A percentile compares a stretch with the other conserved stretches of the same genome.
Evolutionary conservation across 257 asterid genomes (phyloP).

Genomic region (Lantana camara): DNA sequence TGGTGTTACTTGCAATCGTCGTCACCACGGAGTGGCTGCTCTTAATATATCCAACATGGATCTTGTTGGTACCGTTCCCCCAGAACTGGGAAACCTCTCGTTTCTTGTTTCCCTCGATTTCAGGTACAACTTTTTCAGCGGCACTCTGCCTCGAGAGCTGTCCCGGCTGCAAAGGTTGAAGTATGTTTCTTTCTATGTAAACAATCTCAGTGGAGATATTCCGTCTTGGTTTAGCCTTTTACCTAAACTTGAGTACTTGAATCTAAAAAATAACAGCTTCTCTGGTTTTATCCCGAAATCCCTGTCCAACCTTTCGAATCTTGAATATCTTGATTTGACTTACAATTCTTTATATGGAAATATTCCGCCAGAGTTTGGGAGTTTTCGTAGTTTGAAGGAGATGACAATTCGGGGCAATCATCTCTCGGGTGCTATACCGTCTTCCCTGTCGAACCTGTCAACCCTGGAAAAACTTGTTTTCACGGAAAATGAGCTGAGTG

Average conservation of each 20-base stretch:
- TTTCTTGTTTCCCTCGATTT: constrained; percentile 20
- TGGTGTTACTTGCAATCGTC: constrained; percentile 36
- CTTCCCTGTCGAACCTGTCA: constrained; percentile 13
- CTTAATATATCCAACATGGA: constrained; percentile 22
- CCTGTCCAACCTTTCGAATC: not conserved
- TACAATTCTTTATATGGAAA: constrained; percentile 28
- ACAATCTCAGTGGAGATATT: no score
- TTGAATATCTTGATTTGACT: constrained; percentile 4
- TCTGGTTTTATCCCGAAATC: constrained; percentile 4
- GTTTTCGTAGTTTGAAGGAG: constrained; percentile 18
- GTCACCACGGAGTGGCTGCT: constrained; percentile 20
- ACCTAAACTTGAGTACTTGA: no score
- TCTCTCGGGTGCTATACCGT: constrained; percentile 32
- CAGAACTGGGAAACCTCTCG: constrained; percentile 24
- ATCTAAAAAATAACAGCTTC: constrained; percentile 24
- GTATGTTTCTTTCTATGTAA: no score
- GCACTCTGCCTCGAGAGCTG: constrained; percentile 20
- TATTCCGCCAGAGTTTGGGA: constrained; percentile 16
- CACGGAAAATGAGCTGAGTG: not conserved
- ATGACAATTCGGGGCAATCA: constrained; percentile 24
- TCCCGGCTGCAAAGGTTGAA: constrained; percentile 12
- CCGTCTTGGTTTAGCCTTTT: no score
- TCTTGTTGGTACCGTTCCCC: not conserved
- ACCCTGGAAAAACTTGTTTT: not conserved
- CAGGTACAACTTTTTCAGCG: constrained; percentile 20